Percentiles rank a stretch among this genome's conserved stretches.
Evolutionary conservation across 1,284 basidiomycete genomes (phyloP).

Genomic region (Phellopilus nigrolimitatus): DNA sequence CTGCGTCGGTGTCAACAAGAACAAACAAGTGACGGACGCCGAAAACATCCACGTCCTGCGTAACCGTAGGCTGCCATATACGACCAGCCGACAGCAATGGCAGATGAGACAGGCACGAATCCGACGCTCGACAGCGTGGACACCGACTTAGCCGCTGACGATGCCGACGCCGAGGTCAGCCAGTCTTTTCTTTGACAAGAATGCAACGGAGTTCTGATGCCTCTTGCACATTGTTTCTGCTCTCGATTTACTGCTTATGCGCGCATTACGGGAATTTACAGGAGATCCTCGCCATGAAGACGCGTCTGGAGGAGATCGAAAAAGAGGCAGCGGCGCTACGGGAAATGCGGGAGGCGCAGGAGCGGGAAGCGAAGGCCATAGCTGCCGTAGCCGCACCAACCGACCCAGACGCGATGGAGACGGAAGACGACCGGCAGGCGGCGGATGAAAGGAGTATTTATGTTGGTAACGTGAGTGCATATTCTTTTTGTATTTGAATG

Average conservation of each 20-base stretch:
- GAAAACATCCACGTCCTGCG: not conserved
- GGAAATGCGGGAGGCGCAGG: conserved; percentile 81
- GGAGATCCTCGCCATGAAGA: conserved; percentile 88
- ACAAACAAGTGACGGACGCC: conserved; percentile 6
- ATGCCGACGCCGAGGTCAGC: conserved; percentile 36
- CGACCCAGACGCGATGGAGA: conserved; percentile 47
- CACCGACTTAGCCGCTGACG: conserved; percentile 32
- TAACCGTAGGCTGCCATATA: not conserved
- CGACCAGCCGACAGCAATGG: conserved; percentile 26
- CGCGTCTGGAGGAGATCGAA: conserved; percentile 90
- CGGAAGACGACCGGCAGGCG: conserved; percentile 70
- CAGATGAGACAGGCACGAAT: conserved; percentile 29
- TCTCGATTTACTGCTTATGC: not conserved
- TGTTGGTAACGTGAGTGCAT: conserved; percentile 86
- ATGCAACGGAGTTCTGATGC: not conserved
- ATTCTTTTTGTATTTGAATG: conserved; percentile 13
- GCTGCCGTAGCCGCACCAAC: conserved; percentile 34
- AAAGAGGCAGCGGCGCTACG: conserved; percentile 84
- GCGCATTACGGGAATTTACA: conserved; percentile 29
- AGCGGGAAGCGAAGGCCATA: conserved; percentile 31
- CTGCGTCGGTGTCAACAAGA: not conserved
- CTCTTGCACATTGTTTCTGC: too few relatives aligned
- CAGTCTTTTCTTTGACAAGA: conserved; percentile 19
- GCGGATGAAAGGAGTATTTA: conserved; percentile 91
- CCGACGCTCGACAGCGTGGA: conserved; percentile 29